phyloP scores from a whole-genome alignment of 164 flowering plant genomes.

The Akebia trifoliata region DNA sequence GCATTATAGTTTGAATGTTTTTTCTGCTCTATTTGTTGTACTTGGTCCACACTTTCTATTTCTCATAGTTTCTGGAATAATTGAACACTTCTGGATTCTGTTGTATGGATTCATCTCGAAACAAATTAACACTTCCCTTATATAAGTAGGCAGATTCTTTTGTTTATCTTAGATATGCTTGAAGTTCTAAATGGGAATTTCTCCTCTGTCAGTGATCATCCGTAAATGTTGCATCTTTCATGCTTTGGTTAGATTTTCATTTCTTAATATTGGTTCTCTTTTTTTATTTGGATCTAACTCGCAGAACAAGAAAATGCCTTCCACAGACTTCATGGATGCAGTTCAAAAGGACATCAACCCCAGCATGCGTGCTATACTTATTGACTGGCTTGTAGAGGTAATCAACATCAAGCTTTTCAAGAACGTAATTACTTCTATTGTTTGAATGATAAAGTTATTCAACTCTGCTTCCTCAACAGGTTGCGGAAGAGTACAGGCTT shows the following conservation, averaged over 20 bases:
- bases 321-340: conserved; percentile 78
- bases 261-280: background rate
- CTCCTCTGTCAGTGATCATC: background rate
- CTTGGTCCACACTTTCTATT: background rate
- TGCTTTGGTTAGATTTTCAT: background rate
- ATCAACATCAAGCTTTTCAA: background rate
- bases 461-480: conserved; percentile 36
- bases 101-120: background rate
- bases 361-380: conserved; percentile 84
- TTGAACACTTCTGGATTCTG: background rate
- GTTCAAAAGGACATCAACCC: conserved; percentile 82
- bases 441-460: background rate
- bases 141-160: too few species aligned
- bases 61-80: background rate
- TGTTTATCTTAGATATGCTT: too few species aligned
- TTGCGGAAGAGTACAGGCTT: conserved; percentile 95
- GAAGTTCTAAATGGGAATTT: background rate
- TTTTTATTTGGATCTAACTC: background rate
- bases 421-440: background rate
- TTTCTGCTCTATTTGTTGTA: too few species aligned
- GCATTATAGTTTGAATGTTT: too few species aligned
- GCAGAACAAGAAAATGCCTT: conserved; percentile 85
- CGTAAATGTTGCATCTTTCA: background rate
- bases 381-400: conserved; percentile 99
- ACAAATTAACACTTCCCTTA: background rate